Base-by-base conservation (phyloP, 495 filamentous ascomycete genomes). In the Aspergillus indologenus region DNA sequence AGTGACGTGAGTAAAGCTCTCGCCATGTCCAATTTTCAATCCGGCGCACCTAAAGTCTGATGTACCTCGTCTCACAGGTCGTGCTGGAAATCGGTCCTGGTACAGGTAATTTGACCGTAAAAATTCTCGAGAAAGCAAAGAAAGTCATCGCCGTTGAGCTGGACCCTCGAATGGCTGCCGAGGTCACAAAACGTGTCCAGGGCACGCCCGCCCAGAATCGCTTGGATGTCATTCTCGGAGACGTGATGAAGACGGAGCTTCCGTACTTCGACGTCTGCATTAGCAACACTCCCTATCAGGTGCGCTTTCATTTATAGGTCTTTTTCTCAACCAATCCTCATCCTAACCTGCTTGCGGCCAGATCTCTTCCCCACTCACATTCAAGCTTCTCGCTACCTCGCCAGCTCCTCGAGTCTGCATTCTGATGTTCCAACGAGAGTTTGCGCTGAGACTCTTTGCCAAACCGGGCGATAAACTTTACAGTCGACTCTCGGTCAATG, bases 141-240 rank as follows among this genome's bases (percentile, higher is more conserved):
- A 89, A 88, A 65, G 85, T 92, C 34, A 89, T 95, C 19, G 93
- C 91, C 4, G 90, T 96, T 31, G 93, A 98, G 77, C 83, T 96
- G 75, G 93, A 97, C 72, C 93, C 93, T 46, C 82, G 93, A 66
- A 98, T 97, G 94, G 93, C 92, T 5, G 93, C 92, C 24, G 94
- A 98, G 72, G 83, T 96, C 61, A 96, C 92, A 46, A 97, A 97
- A 69, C 88, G 92, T 59, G 91, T 97, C 24, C 90, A 96, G 70
- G 90, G 88, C 18, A 92, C 84, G 44, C 89, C 92, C 3, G 80
- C 86, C 58, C 85, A 87, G 64, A 92, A 90, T 67, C 81, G 86
- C 61, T 74, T 97, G 44, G 90, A 96, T 51, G 84, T 97, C 23
- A 78, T 96, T 43, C 79, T 98, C 1, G 94, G 93, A 14, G 93